A percentile compares a stretch with the other conserved stretches of the same genome.
Evolutionary conservation across 2,329 filamentous ascomycete genomes (phyloP).

Genomic region (Elsinoe batatas): DNA sequence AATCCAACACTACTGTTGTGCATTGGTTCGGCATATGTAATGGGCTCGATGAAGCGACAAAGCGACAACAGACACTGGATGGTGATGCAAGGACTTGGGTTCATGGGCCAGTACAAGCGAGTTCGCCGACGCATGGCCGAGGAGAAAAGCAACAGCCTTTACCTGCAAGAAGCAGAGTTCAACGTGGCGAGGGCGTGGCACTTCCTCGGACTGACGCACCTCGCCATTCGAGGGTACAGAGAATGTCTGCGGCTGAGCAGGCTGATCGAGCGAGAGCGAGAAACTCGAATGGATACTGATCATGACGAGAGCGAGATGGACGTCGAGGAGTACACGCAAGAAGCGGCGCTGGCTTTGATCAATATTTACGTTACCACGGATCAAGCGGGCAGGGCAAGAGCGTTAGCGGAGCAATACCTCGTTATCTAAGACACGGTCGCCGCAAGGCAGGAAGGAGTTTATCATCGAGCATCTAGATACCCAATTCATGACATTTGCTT

Average conservation of each 20-base stretch:
- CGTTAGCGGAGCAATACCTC: conserved; percentile 49
- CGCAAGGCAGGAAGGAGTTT: background rate
- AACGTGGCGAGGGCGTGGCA: conserved; percentile 72
- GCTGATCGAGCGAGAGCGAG: conserved; percentile 31
- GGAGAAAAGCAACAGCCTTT: conserved; percentile 31
- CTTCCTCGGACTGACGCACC: conserved; percentile 58
- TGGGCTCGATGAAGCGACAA: conserved; percentile 81
- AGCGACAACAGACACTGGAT: conserved; percentile 83
- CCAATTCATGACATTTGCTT: conserved; percentile 3
- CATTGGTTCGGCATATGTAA: conserved; percentile 75
- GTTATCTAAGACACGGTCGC: conserved; percentile 28
- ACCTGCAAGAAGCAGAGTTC: conserved; percentile 68
- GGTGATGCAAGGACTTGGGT: conserved; percentile 73
- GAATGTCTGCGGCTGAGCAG: conserved; percentile 43
- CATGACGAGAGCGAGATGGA: conserved; percentile 11
- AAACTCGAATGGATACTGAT: conserved; percentile 34
- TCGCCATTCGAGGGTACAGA: conserved; percentile 66
- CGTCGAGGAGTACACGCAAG: conserved; percentile 15
- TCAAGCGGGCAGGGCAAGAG: conserved; percentile 36
- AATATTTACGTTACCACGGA: conserved; percentile 13
- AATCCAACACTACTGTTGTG: conserved; percentile 73
- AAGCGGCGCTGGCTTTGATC: conserved; percentile 6
- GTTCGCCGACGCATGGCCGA: background rate
- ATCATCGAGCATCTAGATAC: background rate
- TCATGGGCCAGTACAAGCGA: conserved; percentile 62